phyloP scores from a whole-genome alignment of 768 basidiomycete genomes.

The Gyrodon lividus region DNA sequence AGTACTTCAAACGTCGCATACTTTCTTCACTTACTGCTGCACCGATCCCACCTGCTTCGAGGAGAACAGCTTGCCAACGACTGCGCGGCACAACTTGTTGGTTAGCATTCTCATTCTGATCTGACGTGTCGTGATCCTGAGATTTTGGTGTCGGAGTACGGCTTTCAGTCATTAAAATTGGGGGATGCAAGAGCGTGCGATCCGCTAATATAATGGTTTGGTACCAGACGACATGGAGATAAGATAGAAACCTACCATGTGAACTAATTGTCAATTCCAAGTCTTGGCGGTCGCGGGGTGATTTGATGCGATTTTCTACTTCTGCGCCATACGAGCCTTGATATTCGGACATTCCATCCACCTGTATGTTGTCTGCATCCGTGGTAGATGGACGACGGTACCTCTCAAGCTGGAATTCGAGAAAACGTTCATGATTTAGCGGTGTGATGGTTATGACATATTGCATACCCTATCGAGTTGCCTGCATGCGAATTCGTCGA shows the following conservation, averaged over 20 bases:
- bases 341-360: constrained; percentile 16
- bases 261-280: not conserved
- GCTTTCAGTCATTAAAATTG: constrained; percentile 9
- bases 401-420: constrained; percentile 41
- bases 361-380: constrained; percentile 29
- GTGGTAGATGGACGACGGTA: constrained; percentile 43
- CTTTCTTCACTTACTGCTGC: constrained; percentile 90
- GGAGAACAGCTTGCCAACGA: constrained; percentile 79
- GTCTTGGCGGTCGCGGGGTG: constrained; percentile 1
- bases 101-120: constrained; percentile 25
- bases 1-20: constrained; percentile 82
- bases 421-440: not conserved
- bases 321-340: not conserved
- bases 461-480: constrained; percentile 78
- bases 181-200: not conserved
- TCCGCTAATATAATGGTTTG: constrained; percentile 5
- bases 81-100: constrained; percentile 70
- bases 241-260: constrained; percentile 11
- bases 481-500: constrained; percentile 87
- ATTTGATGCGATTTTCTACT: not conserved
- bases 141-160: constrained; percentile 23
- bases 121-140: constrained; percentile 15
- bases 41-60: constrained; percentile 85
- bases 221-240: not conserved
- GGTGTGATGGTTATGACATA: not conserved